A percentile compares a stretch with the other conserved stretches of the same genome.
phyloP scores from a whole-genome alignment of 148 eudicot species.

The Spergularia bocconei region DNA sequence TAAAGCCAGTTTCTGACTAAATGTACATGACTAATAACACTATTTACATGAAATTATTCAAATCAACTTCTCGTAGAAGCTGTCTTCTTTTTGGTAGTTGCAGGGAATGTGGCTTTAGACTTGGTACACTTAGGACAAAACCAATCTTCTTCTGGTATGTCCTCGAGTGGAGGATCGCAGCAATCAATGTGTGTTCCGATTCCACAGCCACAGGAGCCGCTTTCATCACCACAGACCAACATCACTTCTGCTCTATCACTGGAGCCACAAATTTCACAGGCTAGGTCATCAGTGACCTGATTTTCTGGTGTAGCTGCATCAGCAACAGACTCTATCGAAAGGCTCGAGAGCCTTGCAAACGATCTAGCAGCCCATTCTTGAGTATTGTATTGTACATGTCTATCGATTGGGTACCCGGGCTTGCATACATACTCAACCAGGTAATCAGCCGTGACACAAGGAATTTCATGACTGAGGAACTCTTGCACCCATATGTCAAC shows the following conservation, averaged over 20 bases:
- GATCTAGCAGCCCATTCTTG: slow-evolving; percentile 77
- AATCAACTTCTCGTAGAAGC: neutral
- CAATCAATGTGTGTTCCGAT: slow-evolving; percentile 77
- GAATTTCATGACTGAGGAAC: slow-evolving; percentile 66
- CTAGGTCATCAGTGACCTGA: slow-evolving; percentile 33
- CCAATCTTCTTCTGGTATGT: slow-evolving; percentile 81
- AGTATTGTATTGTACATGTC: slow-evolving; percentile 74
- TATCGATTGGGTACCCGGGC: slow-evolving; percentile 77
- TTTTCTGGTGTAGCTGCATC: slow-evolving; percentile 39
- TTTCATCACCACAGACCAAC: slow-evolving; percentile 81
- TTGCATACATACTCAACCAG: slow-evolving; percentile 91
- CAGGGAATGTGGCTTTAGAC: slow-evolving; percentile 13
- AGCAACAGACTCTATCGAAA: slow-evolving; percentile 42
- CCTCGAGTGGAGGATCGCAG: slow-evolving; percentile 74
- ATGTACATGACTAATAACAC: slow-evolving; percentile 20
- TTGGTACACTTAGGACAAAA: slow-evolving; percentile 58
- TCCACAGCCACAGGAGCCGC: slow-evolving; percentile 71
- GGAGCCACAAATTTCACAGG: slow-evolving; percentile 65
- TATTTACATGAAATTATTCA: slow-evolving; percentile 8
- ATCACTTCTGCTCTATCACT: slow-evolving; percentile 78
- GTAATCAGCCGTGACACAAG: slow-evolving; percentile 83
- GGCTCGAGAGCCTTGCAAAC: slow-evolving; percentile 41
- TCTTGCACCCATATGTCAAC: slow-evolving; percentile 93
- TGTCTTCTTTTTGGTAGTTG: slow-evolving; percentile 27
- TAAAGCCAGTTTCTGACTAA: slow-evolving; percentile 3